Conservation (phyloP, 192 early-diverging fungal species). For the Backusella tuberculispora region DNA sequence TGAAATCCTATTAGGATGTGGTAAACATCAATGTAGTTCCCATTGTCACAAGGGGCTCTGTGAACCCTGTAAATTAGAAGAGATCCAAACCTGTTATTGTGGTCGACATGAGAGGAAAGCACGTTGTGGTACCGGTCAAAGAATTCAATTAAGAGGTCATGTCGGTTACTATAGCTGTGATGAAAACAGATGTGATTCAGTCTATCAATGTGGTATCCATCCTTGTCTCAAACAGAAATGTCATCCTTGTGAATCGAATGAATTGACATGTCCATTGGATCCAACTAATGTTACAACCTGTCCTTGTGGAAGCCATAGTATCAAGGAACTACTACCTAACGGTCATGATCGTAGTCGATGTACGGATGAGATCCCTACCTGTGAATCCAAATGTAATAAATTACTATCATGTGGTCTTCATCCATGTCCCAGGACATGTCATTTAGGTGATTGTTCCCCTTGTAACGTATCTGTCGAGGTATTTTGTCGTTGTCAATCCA, state of each 20-base stretch:
- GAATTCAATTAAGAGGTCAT: conserved; percentile 37
- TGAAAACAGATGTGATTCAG: conserved; percentile 30
- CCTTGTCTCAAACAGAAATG: conserved; percentile 49
- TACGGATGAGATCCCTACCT: conserved; percentile 60
- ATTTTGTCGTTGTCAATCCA: conserved; percentile 67
- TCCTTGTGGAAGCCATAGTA: conserved; percentile 50
- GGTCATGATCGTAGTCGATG: conserved; percentile 44
- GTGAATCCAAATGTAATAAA: conserved; percentile 62
- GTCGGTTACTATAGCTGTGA: conserved; percentile 57
- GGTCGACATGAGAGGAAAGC: conserved; percentile 58
- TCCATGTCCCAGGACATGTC: conserved; percentile 59
- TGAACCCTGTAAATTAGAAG: conserved; percentile 55
- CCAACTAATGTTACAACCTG: conserved; percentile 52
- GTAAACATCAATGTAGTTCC: conserved; percentile 64
- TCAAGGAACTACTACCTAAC: conserved; percentile 32
- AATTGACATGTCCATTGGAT: conserved; percentile 52
- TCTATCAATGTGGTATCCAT: conserved; percentile 56
- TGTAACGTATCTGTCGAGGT: conserved; percentile 56
- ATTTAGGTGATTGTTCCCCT: conserved; percentile 65
- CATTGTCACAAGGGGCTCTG: conserved; percentile 76
- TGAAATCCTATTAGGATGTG: conserved; percentile 68
- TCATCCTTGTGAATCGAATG: conserved; percentile 48
- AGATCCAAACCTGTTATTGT: conserved; percentile 70
- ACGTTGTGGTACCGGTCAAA: conserved; percentile 62
- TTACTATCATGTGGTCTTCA: conserved; percentile 62